These are phyloP conservation scores for Boletus semigastroideus DNA, from an alignment of 1,284 basidiomycete species.

Conservation along the genomic window DNA sequence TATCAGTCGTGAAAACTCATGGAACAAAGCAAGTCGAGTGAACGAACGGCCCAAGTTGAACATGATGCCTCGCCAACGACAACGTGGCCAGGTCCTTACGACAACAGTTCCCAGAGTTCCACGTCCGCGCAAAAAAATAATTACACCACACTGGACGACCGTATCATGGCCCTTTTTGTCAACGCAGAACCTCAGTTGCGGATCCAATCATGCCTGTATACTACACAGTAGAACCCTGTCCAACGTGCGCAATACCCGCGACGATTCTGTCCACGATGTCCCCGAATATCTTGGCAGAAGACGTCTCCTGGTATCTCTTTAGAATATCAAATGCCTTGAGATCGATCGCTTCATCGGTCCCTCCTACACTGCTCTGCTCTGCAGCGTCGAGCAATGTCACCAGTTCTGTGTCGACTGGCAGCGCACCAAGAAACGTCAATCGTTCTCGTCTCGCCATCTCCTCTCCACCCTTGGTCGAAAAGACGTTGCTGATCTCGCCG, in stretches of 20 bases:
- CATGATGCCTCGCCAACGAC: constrained; percentile 17
- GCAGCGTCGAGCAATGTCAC: constrained; percentile 85
- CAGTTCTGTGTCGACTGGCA: constrained; percentile 94
- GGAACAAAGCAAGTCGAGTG: constrained; percentile 25
- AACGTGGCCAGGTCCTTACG: constrained; percentile 29
- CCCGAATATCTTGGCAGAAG: constrained; percentile 61
- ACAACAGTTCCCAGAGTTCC: constrained; percentile 18
- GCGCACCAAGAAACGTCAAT: constrained; percentile 80
- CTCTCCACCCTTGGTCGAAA: constrained; percentile 92
- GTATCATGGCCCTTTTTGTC: constrained; percentile 7
- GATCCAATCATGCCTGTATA: neutral
- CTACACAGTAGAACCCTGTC: constrained; percentile 4
- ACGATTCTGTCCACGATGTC: constrained; percentile 47
- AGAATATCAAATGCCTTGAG: constrained; percentile 47
- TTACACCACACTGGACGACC: too few relatives aligned
- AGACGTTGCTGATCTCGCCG: constrained; percentile 91
- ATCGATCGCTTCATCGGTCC: constrained; percentile 14
- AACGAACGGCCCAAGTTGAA: constrained; percentile 29
- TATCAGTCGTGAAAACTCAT: constrained; percentile 31
- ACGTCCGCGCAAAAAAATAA: neutral
- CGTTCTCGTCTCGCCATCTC: constrained; percentile 79
- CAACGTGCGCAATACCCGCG: constrained; percentile 4
- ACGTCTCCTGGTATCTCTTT: constrained; percentile 56
- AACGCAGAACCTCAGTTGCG: neutral
- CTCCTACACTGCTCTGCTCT: constrained; percentile 26